phyloP scores from a whole-genome alignment of 2,329 filamentous ascomycete species.

The Ophiostoma populinum region DNA sequence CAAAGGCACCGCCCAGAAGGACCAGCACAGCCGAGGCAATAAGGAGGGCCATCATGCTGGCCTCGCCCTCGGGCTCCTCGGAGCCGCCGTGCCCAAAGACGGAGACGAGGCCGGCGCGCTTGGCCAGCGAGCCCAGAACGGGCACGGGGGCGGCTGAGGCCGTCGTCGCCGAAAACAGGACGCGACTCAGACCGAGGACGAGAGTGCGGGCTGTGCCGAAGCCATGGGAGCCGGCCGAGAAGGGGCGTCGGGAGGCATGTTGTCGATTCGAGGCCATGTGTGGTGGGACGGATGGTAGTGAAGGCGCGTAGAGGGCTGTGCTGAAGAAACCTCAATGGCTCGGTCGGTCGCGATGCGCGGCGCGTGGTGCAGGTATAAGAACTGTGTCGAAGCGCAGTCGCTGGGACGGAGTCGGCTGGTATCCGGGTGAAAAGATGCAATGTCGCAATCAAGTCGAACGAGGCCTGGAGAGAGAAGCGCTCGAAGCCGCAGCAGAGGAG shows the following conservation, averaged over 20 bases:
- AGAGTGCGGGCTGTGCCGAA: constrained; percentile 25
- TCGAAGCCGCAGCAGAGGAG: too few relatives aligned
- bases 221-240: constrained; percentile 11
- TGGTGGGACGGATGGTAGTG: neutral
- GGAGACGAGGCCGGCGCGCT: neutral
- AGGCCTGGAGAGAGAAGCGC: too few relatives aligned
- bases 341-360: too few relatives aligned
- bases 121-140: constrained; percentile 8
- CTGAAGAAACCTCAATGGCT: neutral
- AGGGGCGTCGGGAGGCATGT: constrained; percentile 2
- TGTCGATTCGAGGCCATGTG: constrained; percentile 7
- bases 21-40: constrained; percentile 66
- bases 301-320: neutral
- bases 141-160: constrained; percentile 25
- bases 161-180: constrained; percentile 27
- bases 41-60: constrained; percentile 67
- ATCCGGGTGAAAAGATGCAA: too few relatives aligned
- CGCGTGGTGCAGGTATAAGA: too few relatives aligned
- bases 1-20: constrained; percentile 79
- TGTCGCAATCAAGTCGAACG: too few relatives aligned
- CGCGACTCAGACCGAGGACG: constrained; percentile 32
- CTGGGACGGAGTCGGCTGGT: too few relatives aligned
- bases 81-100: constrained; percentile 20
- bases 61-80: constrained; percentile 35
- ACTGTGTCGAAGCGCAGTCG: too few relatives aligned